phyloP scores from a whole-genome alignment of 2,329 filamentous ascomycete genomes.

The Trichoderma koningii region DNA sequence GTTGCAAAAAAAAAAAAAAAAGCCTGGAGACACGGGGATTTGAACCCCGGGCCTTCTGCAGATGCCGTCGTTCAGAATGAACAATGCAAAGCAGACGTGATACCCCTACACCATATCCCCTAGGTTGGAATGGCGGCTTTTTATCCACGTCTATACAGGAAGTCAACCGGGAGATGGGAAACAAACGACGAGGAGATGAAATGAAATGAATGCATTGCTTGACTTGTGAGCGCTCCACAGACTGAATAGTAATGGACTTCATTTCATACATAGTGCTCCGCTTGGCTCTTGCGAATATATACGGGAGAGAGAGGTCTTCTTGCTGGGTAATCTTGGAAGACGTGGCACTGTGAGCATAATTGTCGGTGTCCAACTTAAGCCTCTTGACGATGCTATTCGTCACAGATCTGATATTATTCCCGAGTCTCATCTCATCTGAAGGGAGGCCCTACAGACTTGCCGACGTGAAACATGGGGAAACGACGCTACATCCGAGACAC shows the following conservation, averaged over 20 bases:
- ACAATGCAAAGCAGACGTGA: conserved; percentile 22
- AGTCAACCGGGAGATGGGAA: not conserved
- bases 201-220: not conserved
- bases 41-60: conserved; percentile 22
- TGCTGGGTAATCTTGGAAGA: too few species aligned
- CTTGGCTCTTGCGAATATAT: too few species aligned
- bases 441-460: not conserved
- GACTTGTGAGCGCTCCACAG: too few species aligned
- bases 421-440: not conserved
- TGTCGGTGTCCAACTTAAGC: too few species aligned
- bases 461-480: not conserved
- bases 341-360: not conserved
- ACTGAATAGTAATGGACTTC: too few species aligned
- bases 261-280: too few species aligned
- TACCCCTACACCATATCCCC: conserved; percentile 24
- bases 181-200: not conserved
- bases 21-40: conserved; percentile 21
- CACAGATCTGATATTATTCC: too few species aligned
- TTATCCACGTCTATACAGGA: not conserved
- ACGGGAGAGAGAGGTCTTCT: too few species aligned
- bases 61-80: not conserved
- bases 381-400: too few species aligned
- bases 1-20: not conserved
- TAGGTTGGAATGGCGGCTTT: conserved; percentile 1
- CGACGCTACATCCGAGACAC: not conserved